These are phyloP conservation scores for Candida labiduridarum DNA, from an alignment of 1,139 yeast species.

Conservation along the genomic window DNA sequence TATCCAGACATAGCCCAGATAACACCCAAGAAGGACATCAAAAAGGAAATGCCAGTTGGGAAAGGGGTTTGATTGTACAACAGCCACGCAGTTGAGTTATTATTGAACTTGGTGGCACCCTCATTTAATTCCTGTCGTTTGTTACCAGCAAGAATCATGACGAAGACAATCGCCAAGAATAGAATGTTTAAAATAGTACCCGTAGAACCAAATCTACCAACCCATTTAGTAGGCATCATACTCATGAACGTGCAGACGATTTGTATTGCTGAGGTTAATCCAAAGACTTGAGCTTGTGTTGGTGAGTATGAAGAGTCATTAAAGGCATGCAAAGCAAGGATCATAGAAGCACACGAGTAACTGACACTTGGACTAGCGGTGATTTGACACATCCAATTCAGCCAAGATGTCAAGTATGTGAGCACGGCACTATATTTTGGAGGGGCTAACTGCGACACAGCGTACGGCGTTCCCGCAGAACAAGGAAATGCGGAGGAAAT, in stretches of 20 bases:
- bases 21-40: conserved; percentile 64
- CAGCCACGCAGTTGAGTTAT: conserved; percentile 56
- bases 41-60: conserved; percentile 64
- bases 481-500: conserved; percentile 53
- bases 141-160: conserved; percentile 58
- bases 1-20: conserved; percentile 81
- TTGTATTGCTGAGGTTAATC: conserved; percentile 55
- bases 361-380: conserved; percentile 63
- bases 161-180: conserved; percentile 56
- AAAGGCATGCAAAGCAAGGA: conserved; percentile 53
- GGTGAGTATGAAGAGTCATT: conserved; percentile 38
- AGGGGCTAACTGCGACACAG: conserved; percentile 55
- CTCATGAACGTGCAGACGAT: conserved; percentile 52
- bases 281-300: conserved; percentile 52
- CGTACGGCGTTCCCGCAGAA: conserved; percentile 51
- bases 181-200: conserved; percentile 56
- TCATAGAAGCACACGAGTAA: conserved; percentile 62
- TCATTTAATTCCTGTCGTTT: conserved; percentile 39
- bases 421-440: conserved; percentile 53
- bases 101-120: conserved; percentile 49
- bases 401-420: conserved; percentile 64
- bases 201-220: conserved; percentile 55
- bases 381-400: conserved; percentile 50
- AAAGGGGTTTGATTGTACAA: conserved; percentile 65
- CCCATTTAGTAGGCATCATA: conserved; percentile 55